Conservation (phyloP, 768 basidiomycete species). For the Sarcodon sp. region DNA sequence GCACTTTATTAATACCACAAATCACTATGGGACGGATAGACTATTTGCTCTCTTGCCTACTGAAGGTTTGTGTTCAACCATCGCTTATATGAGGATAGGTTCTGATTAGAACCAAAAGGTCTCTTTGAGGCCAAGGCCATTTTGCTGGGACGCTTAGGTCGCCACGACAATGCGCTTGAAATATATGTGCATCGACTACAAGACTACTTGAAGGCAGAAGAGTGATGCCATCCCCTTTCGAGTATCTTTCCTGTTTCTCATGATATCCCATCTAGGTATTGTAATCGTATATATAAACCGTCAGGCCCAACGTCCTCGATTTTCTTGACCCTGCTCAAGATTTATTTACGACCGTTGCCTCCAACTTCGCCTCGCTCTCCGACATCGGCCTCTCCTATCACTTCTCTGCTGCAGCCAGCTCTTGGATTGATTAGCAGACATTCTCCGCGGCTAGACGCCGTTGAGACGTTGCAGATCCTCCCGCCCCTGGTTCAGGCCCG, state of each 20-base stretch:
- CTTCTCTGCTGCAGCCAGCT: slow-evolving; percentile 66
- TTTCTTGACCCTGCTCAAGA: slow-evolving; percentile 75
- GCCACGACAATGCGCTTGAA: slow-evolving; percentile 91
- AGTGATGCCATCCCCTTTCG: slow-evolving; percentile 31
- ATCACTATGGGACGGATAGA: slow-evolving; percentile 63
- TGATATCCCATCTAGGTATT: slow-evolving; percentile 48
- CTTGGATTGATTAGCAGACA: slow-evolving; percentile 82
- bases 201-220: slow-evolving; percentile 81
- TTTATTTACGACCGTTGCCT: slow-evolving; percentile 71
- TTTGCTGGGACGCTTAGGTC: slow-evolving; percentile 76
- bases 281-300: slow-evolving; percentile 66
- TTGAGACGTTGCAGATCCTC: slow-evolving; percentile 73
- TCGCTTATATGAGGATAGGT: neutral
- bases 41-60: slow-evolving; percentile 71
- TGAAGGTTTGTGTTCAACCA: slow-evolving; percentile 41
- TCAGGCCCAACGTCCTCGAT: slow-evolving; percentile 34
- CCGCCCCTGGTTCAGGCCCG: slow-evolving; percentile 83
- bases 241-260: slow-evolving; percentile 1
- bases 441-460: slow-evolving; percentile 67
- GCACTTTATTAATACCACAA: slow-evolving; percentile 59
- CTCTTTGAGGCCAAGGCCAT: slow-evolving; percentile 88
- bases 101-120: slow-evolving; percentile 28
- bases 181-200: slow-evolving; percentile 84
- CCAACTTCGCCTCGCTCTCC: slow-evolving; percentile 48
- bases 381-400: slow-evolving; percentile 37